phyloP scores from a whole-genome alignment of 2,329 filamentous ascomycete genomes.

The Monosporascus sp. region DNA sequence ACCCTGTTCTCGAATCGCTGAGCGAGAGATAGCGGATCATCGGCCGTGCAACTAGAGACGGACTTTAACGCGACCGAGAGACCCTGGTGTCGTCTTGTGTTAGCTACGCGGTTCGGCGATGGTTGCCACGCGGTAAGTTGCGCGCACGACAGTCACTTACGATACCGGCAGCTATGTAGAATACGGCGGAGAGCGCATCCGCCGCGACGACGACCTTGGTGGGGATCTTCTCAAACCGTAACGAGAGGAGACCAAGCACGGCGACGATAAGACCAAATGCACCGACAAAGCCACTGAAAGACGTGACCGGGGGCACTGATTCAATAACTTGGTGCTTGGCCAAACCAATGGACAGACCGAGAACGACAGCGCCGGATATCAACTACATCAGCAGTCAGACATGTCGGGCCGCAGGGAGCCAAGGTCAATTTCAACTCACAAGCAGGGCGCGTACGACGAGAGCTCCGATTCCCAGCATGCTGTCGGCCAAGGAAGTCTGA shows the following conservation, averaged over 20 bases:
- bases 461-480: slow-evolving; percentile 17
- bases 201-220: slow-evolving; percentile 15
- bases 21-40: background rate
- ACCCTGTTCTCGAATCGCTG: slow-evolving; percentile 20
- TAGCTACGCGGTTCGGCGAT: background rate
- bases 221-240: slow-evolving; percentile 26
- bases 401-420: too few species aligned
- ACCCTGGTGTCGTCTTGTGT: slow-evolving; percentile 12
- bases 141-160: slow-evolving; percentile 11
- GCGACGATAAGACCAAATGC: slow-evolving; percentile 27
- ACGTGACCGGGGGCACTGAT: slow-evolving; percentile 23
- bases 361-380: slow-evolving; percentile 24
- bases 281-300: slow-evolving; percentile 27
- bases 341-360: slow-evolving; percentile 26
- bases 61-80: slow-evolving; percentile 25
- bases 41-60: slow-evolving; percentile 21
- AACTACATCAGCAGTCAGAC: slow-evolving; percentile 8
- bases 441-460: slow-evolving; percentile 17
- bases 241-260: slow-evolving; percentile 17
- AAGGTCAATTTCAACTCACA: slow-evolving; percentile 11
- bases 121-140: too few species aligned
- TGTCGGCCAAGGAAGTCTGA: background rate
- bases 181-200: slow-evolving; percentile 23
- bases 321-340: slow-evolving; percentile 24
- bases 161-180: slow-evolving; percentile 28